Percentiles rank a stretch among this genome's conserved stretches.
phyloP scores from a whole-genome alignment of 306 rosid species.

The Sphenostylis stenocarpa region DNA sequence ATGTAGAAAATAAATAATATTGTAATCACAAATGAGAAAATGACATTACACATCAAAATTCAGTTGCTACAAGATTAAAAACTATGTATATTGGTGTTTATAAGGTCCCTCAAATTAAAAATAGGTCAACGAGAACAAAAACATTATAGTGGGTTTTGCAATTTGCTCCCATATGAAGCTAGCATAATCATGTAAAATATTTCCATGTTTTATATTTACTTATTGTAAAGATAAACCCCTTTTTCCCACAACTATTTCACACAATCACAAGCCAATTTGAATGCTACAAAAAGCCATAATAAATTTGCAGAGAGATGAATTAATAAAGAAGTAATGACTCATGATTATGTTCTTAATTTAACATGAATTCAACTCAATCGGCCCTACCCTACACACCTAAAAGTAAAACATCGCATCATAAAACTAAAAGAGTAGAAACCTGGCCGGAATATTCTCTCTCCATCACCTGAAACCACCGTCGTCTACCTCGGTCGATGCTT shows the following conservation, averaged over 20 bases:
- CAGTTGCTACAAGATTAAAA: not conserved
- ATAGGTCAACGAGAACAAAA: no score
- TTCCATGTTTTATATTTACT: no score
- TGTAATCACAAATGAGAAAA: not conserved
- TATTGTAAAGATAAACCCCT: no score
- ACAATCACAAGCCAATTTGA: no score
- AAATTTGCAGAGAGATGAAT: not conserved
- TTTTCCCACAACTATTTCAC: no score
- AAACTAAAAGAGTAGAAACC: not conserved
- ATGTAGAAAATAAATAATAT: no score
- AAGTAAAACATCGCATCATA: not conserved
- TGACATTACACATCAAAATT: not conserved
- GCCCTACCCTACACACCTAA: constrained; percentile 23
- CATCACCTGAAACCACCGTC: not conserved
- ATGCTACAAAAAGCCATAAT: no score
- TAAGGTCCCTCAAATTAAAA: not conserved
- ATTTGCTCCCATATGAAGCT: no score
- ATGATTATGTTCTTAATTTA: constrained; percentile 15
- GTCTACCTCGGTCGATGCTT: constrained; percentile 52
- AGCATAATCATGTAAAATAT: no score
- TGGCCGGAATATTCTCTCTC: constrained; percentile 39
- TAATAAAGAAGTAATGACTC: not conserved
- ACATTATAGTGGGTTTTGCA: no score
- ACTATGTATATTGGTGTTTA: not conserved
- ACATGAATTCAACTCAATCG: constrained; percentile 2